A percentile compares a stretch with the other conserved stretches of the same genome.
Conservation (phyloP, 371 early-diverging fungal genomes). For the Apophysomyces variabilis region DNA sequence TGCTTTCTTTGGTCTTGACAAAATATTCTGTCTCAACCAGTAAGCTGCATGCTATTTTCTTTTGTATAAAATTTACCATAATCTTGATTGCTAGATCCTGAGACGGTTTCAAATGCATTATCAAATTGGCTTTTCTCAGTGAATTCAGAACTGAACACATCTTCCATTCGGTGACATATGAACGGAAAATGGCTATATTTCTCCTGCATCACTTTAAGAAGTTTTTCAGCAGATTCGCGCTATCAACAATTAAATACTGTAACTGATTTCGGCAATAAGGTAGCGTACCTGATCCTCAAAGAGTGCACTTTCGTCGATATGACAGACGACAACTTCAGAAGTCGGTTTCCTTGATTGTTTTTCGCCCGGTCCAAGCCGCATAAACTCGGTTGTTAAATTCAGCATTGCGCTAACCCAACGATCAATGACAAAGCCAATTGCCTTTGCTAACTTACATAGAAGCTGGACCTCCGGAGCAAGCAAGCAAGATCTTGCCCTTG, state of each 20-base stretch:
- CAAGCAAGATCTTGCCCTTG: slow-evolving; percentile 66
- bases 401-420: slow-evolving; percentile 55
- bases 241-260: not conserved
- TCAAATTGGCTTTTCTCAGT: slow-evolving; percentile 20
- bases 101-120: slow-evolving; percentile 26
- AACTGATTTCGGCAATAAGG: not conserved
- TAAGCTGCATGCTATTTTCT: not conserved
- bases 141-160: slow-evolving; percentile 37
- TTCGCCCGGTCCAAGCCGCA: slow-evolving; percentile 51
- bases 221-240: slow-evolving; percentile 18
- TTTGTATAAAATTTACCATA: slow-evolving; percentile 21
- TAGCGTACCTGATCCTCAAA: slow-evolving; percentile 42
- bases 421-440: not conserved
- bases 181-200: slow-evolving; percentile 33
- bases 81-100: slow-evolving; percentile 26
- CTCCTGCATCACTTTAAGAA: slow-evolving; percentile 38
- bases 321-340: slow-evolving; percentile 64
- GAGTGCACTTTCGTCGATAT: slow-evolving; percentile 74
- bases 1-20: slow-evolving; percentile 22
- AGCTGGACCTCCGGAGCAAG: slow-evolving; percentile 86
- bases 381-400: slow-evolving; percentile 62
- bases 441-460: slow-evolving; percentile 62
- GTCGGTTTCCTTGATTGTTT: slow-evolving; percentile 59
- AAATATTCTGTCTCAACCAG: slow-evolving; percentile 26
- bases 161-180: slow-evolving; percentile 34